Conservation (phyloP, 75 land plant genomes). For the Pseudotsuga menziesii region DNA sequence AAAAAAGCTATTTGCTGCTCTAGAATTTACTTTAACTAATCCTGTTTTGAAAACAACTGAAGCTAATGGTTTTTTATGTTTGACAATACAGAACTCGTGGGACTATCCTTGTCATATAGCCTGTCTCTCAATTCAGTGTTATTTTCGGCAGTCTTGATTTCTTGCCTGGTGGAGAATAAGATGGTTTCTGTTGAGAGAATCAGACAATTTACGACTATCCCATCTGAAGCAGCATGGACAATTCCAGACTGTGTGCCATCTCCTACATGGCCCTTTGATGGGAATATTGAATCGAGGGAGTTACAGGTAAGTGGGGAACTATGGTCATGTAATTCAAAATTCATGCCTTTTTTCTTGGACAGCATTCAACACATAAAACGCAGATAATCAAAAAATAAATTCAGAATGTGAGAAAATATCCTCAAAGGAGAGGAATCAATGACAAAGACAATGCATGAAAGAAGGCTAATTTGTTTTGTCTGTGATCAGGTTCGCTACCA, state of each 20-base stretch:
- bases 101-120: conserved; percentile 89
- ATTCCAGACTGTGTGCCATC: conserved; percentile 58
- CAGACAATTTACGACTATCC: conserved; percentile 71
- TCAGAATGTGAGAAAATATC: not conserved
- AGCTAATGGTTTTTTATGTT: not conserved
- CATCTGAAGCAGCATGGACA: conserved; percentile 69
- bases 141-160: conserved; percentile 57
- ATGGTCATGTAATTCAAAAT: not conserved
- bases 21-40: not conserved
- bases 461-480: not conserved
- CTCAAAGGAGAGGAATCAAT: not conserved
- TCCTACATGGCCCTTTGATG: conserved; percentile 74
- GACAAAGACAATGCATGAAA: not conserved
- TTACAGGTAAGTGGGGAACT: conserved; percentile 52
- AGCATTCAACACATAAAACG: not conserved
- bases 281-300: conserved; percentile 58
- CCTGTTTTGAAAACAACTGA: not conserved
- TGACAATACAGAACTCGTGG: conserved; percentile 65
- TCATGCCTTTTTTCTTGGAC: not conserved
- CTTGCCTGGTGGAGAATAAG: conserved; percentile 82
- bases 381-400: not conserved
- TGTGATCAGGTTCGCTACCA: conserved; percentile 69
- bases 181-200: conserved; percentile 96
- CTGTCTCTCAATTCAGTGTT: conserved; percentile 61
- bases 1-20: not conserved